These are phyloP conservation scores for Globisporangium rhizosaccharum DNA, from an alignment of 352 stramenopile genomes.

Conservation along the genomic window DNA sequence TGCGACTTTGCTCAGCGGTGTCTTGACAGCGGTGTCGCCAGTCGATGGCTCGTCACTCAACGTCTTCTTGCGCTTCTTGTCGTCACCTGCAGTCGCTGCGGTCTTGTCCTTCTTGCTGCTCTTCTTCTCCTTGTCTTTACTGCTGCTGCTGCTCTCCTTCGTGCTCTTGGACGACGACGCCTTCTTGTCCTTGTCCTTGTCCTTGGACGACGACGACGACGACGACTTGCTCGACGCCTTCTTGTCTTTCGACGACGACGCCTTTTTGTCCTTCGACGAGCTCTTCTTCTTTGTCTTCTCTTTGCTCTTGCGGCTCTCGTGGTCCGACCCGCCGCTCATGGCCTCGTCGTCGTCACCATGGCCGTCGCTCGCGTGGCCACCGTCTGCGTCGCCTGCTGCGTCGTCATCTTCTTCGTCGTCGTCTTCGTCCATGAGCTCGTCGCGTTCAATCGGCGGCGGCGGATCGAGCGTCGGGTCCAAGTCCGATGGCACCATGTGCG, in stretches of 20 bases:
- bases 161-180: conserved; percentile 13
- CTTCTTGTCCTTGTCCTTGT: conserved; percentile 18
- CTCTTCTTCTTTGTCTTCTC: conserved; percentile 27
- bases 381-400: conserved; percentile 12
- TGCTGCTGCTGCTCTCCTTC: conserved; percentile 23
- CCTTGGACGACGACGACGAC: conserved; percentile 8
- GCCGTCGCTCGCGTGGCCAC: conserved; percentile 12
- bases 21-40: not conserved
- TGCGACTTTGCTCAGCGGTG: conserved; percentile 28
- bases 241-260: conserved; percentile 25
- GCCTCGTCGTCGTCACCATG: conserved; percentile 9
- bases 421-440: conserved; percentile 22
- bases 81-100: conserved; percentile 8
- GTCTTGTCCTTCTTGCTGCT: conserved; percentile 14
- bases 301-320: conserved; percentile 23
- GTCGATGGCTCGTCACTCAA: not conserved
- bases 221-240: conserved; percentile 14
- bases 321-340: conserved; percentile 17
- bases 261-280: conserved; percentile 29
- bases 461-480: conserved; percentile 69
- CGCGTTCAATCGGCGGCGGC: conserved; percentile 31
- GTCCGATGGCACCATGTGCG: conserved; percentile 79
- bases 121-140: conserved; percentile 23
- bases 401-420: conserved; percentile 25
- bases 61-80: conserved; percentile 24